Conservation (phyloP, 1,284 basidiomycete species). For the Rhodotorula sp. region DNA sequence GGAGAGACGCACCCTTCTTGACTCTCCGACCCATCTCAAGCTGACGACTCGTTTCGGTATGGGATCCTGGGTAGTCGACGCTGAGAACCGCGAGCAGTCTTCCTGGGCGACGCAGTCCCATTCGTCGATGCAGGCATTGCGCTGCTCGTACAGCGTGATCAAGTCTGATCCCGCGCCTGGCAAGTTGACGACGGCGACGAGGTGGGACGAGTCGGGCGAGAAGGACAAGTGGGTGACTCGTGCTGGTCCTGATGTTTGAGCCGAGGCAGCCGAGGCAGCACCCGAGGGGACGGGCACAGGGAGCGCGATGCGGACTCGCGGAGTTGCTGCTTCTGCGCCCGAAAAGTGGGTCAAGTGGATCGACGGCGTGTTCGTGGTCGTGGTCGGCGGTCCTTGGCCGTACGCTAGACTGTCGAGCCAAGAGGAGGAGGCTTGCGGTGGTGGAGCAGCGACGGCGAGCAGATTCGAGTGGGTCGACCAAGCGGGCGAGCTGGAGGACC, state of each 20-base stretch:
- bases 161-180: constrained; percentile 1
- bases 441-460: constrained; percentile 22
- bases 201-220: constrained; percentile 22
- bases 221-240: constrained; percentile 28
- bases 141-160: constrained; percentile 35
- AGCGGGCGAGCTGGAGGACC: constrained; percentile 7
- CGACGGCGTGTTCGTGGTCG: neutral
- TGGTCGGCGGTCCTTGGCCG: neutral
- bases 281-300: constrained; percentile 12
- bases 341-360: constrained; percentile 28
- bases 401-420: neutral
- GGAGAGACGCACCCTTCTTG: constrained; percentile 17
- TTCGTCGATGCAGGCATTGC: constrained; percentile 26
- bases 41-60: constrained; percentile 16
- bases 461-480: constrained; percentile 26
- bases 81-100: constrained; percentile 10
- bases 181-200: constrained; percentile 13
- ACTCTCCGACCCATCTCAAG: constrained; percentile 32
- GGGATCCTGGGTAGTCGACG: neutral
- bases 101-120: constrained; percentile 31
- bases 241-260: too few species aligned
- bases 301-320: constrained; percentile 16
- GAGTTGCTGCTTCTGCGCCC: neutral
- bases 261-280: neutral
- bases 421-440: neutral